Evolutionary conservation across 768 basidiomycete genomes (phyloP), one percentile per base, ranked within the genome.

Genomic region (Rhodotorula sphaerocarpa): DNA sequence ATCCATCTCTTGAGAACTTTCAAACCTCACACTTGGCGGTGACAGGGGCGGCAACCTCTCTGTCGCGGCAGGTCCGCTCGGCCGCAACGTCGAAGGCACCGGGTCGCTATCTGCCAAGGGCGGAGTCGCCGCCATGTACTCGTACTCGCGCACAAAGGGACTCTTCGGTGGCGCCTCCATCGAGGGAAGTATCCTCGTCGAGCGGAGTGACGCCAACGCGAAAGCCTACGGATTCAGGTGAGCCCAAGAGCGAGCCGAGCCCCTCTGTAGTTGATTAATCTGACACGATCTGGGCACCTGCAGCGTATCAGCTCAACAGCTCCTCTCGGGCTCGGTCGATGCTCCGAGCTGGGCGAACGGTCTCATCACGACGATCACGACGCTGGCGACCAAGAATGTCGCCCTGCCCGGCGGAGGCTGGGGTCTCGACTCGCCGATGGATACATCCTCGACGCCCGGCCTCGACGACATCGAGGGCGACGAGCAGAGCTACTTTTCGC

Each of bases 191-290:
- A 84, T 95, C 54, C 91, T 97, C 62, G 81, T 95, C 21, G 93
- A 95, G 75, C 83, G 93, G 43, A 87, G 90, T 72, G 93, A 99
- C 74, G 89, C 90, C 14, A 96, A 95, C 73, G 78, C 82, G 2
- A 79, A 84, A 52, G 92, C 92, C 4, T 95, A 95, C 72, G 73
- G 74, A 44, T 80, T 6, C 46, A 66, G 51, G 57, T 58, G 48
- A 41, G 58, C 61, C 31, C 16, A 44, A 27, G 2, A 28, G 12
- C 43, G 25, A 12, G 23, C 9, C 16, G 45, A 18, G 9, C 12
- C 14, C 33, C 44, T 11, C 28, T 10, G 11, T 15, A 4, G 9
- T 1, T 3, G 16, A 50, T 33, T 23, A 25, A n/a, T 18, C 31
- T 21, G 3, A 16, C n/a, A 11, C 21, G 18, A 5, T 21, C 41